Base-by-base conservation (phyloP, 352 stramenopile species). In the Pythium apleroticum region DNA sequence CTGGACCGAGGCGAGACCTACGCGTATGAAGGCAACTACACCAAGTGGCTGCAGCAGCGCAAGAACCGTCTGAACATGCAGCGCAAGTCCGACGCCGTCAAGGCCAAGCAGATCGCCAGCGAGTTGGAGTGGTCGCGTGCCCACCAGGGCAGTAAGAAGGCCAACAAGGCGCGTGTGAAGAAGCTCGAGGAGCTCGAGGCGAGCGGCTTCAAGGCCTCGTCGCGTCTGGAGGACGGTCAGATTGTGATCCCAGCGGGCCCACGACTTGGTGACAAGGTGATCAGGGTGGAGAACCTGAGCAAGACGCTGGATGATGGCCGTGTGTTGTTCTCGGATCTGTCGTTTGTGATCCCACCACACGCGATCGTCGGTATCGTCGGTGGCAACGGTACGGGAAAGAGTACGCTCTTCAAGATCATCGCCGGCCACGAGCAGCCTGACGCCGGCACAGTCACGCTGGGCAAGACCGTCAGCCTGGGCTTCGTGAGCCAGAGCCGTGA, bases 11-110 rank as follows among this genome's bases (percentile, higher is more conserved):
- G 97, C 20, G 80, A 98, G 66, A 98, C 95, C n/a, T 97, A 98
- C 76, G 95, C 95, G 39, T 98, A 98, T 78, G 93, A 99, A 78
- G 97, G 97, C 35, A 99, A 99, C 76, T 99, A 99, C 80, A 97
- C 90, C n/a, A 78, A 88, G 57, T 99, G 97, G 92, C 81, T 99
- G 15, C 89, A 97, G 54, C 88, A 96, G 55, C 98, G 98, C 71
- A 84, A 85, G 33, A 96, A 98, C 58, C 86, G 96, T 10, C 73
- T 98, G 37, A 97, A 97, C 68, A 96, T 95, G 80, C 96, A 99
- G 63, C 96, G 96, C 58, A 97, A 98, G 73, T 79, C 78, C 33
- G 82, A 98, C 69, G 91, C 77, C 11, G 89, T 97, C 28, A 80
- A 88, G 20, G 84, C 86, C 4, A 98, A 98, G 72, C 92, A 97